Evolutionary conservation across 2,329 filamentous ascomycete species (phyloP), one percentile per base, ranked within the genome.

Genomic region (Sporothrix globosa): DNA sequence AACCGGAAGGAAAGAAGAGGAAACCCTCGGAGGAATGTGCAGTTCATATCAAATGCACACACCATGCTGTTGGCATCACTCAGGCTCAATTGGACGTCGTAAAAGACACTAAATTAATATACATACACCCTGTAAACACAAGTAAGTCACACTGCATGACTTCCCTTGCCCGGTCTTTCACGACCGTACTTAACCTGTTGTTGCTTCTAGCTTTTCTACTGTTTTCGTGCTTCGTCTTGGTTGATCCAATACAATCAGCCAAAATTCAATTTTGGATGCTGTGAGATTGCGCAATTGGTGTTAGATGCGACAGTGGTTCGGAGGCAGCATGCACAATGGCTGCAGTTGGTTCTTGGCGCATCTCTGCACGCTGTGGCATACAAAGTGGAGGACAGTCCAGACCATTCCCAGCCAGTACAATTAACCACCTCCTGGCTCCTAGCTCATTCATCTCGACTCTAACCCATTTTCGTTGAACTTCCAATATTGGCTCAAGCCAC

Each of bases 381-480:
- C 50, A 34, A 11, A 56, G 50, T 41, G 66, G 66, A 56, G 63
- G 48, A 10, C 14, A 54, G 50, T 53, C 63, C 48, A 41, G 65
- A 56, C 65, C 65, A 44, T 53, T 56, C 61, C 50, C 46, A 41
- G 61, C 58, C 58, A 34, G 21, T 11, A 13, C 58, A 41, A 46
- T n/a, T n/a, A 44, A 41, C 41, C 52, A 60, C 54, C 67, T 69
- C 54, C 54, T 69, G 53, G 41, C 54, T 44, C 44, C 54, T 60
- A 54, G 54, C 54, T 52, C 54, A 54, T 69, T 61, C 44, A 69
- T 56, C 66, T 27, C 41, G 39, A 44, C 52, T 30, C 52, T 48
- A 46, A 41, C 39, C 50, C 44, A 30, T 19, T 68, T 56, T n/a
- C 52, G 27, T 9, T 41, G 39, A 39, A 10, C 13, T 17, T 52